phyloP scores from a whole-genome alignment of 2,329 filamentous ascomycete species.

The Thielaviopsis populi region DNA sequence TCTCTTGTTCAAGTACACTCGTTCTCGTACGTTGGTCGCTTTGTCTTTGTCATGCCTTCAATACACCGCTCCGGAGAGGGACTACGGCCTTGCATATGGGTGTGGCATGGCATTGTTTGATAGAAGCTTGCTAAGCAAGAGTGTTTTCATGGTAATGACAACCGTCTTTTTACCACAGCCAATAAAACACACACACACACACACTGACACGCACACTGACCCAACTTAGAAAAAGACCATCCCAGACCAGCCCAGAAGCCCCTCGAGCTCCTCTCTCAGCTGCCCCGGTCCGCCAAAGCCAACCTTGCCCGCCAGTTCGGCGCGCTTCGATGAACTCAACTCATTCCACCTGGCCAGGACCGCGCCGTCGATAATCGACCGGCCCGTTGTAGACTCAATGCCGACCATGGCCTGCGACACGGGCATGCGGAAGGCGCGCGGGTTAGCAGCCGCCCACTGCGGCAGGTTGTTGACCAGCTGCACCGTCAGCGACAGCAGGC shows the following conservation, averaged over 20 bases:
- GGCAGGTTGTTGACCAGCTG: conserved; percentile 65
- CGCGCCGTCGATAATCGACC: conserved; percentile 65
- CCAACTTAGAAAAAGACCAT: conserved; percentile 33
- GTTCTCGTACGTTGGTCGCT: background rate
- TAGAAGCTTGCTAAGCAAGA: background rate
- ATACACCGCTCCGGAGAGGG: background rate
- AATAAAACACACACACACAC: too few species aligned
- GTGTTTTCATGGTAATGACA: too few species aligned
- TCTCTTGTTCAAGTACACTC: background rate
- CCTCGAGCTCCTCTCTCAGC: conserved; percentile 54
- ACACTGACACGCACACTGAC: background rate
- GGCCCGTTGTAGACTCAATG: conserved; percentile 43
- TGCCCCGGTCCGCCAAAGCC: conserved; percentile 51
- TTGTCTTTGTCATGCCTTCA: background rate
- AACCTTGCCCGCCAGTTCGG: conserved; percentile 59
- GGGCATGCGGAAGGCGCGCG: conserved; percentile 55
- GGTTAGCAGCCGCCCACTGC: conserved; percentile 67
- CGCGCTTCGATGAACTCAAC: conserved; percentile 52
- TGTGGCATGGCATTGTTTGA: background rate
- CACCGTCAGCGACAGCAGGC: conserved; percentile 64
- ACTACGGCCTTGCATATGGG: too few species aligned
- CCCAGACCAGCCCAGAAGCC: conserved; percentile 46
- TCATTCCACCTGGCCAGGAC: conserved; percentile 62
- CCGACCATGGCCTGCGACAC: conserved; percentile 34
- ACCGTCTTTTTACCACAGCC: too few species aligned